A percentile compares a stretch with the other conserved stretches of the same genome.
phyloP scores from a whole-genome alignment of 495 filamentous ascomycete genomes.

The Cercophora scortea region DNA sequence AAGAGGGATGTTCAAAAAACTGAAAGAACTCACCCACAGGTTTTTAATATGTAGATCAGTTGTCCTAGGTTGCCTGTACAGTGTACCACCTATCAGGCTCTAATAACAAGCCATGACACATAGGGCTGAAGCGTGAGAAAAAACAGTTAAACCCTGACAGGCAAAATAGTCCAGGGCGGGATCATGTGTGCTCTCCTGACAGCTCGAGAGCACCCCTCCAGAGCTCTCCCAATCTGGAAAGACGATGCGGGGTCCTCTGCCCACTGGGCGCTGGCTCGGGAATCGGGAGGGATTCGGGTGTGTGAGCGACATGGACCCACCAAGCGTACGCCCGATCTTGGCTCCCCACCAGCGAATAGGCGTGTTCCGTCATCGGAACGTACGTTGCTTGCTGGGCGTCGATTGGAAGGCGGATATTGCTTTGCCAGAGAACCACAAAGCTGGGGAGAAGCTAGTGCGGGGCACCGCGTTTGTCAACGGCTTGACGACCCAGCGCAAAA shows the following conservation, averaged over 20 bases:
- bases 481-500: background rate
- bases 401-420: background rate
- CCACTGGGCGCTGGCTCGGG: background rate
- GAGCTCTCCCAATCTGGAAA: background rate
- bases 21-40: too few species aligned
- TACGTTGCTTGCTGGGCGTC: background rate
- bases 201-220: background rate
- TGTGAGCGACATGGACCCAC: background rate
- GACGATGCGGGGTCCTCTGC: background rate
- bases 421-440: background rate
- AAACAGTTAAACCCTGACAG: background rate
- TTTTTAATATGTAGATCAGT: too few species aligned
- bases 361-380: background rate
- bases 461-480: background rate
- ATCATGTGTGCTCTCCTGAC: background rate
- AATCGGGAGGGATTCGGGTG: background rate
- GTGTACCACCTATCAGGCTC: too few species aligned
- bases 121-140: too few species aligned
- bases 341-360: background rate
- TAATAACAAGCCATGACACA: background rate
- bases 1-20: too few species aligned
- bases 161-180: background rate
- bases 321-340: background rate
- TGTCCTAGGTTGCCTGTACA: too few species aligned
- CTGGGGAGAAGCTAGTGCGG: background rate